Percentiles rank a stretch among this genome's conserved stretches.
Conservation (phyloP, 1,139 yeast genomes). For the Hansenula lynferdii region DNA sequence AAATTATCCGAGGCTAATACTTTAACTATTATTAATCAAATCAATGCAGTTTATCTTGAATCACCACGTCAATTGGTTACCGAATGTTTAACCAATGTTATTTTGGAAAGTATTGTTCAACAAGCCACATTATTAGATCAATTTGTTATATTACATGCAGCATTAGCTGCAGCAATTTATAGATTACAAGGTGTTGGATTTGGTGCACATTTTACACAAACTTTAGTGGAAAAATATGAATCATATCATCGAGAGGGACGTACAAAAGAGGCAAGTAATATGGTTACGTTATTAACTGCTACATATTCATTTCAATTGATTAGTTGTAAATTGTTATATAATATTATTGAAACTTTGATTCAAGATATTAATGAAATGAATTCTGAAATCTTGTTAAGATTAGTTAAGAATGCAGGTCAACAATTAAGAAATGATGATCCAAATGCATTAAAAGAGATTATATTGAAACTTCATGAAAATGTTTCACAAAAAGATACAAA, state of each 20-base stretch:
- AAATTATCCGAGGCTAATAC: constrained; percentile 84
- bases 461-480: constrained; percentile 48
- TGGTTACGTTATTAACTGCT: constrained; percentile 70
- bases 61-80: constrained; percentile 78
- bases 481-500: constrained; percentile 38
- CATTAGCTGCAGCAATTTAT: constrained; percentile 70
- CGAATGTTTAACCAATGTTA: constrained; percentile 56
- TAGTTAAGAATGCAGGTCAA: constrained; percentile 74
- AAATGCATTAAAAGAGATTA: constrained; percentile 73
- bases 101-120: constrained; percentile 68
- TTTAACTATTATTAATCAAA: constrained; percentile 60
- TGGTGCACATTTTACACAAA: constrained; percentile 85
- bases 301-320: constrained; percentile 75
- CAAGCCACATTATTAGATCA: constrained; percentile 65
- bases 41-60: constrained; percentile 55
- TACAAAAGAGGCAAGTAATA: constrained; percentile 58
- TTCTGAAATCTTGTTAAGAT: constrained; percentile 70
- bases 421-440: constrained; percentile 92
- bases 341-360: constrained; percentile 57
- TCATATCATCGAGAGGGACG: constrained; percentile 26
- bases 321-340: constrained; percentile 72
- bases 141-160: constrained; percentile 76
- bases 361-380: constrained; percentile 59
- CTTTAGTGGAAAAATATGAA: constrained; percentile 64
- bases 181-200: constrained; percentile 81